Conservation (phyloP, 1,139 yeast species). For the Keqinozyma sinolaborantium region DNA sequence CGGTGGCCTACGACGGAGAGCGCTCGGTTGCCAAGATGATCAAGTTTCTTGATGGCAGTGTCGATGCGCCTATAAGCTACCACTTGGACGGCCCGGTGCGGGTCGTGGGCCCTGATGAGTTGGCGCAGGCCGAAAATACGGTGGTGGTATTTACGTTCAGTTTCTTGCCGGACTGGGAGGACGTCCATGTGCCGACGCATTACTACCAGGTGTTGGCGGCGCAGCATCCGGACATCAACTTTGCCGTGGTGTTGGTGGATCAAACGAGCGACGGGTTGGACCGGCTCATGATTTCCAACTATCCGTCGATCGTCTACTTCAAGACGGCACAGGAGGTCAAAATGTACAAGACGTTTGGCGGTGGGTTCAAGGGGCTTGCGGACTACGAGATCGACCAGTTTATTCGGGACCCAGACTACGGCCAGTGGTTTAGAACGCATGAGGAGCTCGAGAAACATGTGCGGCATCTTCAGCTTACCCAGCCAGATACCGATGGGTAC, state of each 20-base stretch:
- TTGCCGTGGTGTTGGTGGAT: constrained; percentile 26
- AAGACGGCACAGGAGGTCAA: constrained; percentile 19
- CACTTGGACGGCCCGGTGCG: constrained; percentile 14
- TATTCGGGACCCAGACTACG: constrained; percentile 13
- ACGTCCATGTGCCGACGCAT: constrained; percentile 30
- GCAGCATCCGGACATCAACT: constrained; percentile 10
- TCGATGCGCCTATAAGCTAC: constrained; percentile 16
- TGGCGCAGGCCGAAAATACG: constrained; percentile 8
- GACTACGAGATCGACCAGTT: too few species aligned
- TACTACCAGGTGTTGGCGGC: constrained; percentile 28
- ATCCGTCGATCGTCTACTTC: constrained; percentile 32
- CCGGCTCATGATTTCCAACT: constrained; percentile 25
- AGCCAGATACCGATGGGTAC: constrained; percentile 9
- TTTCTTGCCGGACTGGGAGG: constrained; percentile 27
- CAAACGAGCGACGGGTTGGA: constrained; percentile 7
- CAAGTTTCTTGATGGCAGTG: constrained; percentile 5
- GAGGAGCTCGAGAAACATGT: constrained; percentile 9
- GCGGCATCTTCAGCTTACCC: constrained; percentile 8
- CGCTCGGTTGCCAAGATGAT: constrained; percentile 1
- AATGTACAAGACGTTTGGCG: constrained; percentile 22
- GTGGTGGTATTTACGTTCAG: constrained; percentile 25
- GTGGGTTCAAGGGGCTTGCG: too few species aligned
- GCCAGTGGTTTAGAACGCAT: constrained; percentile 18
- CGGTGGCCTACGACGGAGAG: neutral
- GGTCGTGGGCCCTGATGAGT: constrained; percentile 5